Evolutionary conservation across 495 filamentous ascomycete genomes (phyloP).

Genomic region (Coniosporium apollinis): DNA sequence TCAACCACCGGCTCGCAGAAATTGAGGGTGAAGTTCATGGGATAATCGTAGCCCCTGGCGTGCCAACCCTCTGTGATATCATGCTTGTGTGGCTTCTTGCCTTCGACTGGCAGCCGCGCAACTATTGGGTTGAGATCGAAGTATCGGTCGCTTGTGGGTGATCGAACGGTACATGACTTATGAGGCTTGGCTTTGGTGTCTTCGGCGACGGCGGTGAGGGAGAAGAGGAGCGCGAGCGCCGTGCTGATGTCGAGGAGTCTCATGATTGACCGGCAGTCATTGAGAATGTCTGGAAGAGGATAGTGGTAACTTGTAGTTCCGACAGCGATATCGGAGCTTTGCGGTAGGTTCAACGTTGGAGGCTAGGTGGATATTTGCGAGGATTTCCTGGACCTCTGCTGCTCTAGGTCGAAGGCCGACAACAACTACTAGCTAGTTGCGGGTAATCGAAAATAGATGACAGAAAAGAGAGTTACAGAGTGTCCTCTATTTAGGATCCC

Average conservation of each 20-base stretch:
- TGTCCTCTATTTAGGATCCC: too few relatives aligned
- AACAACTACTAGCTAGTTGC: too few relatives aligned
- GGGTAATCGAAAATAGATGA: too few relatives aligned
- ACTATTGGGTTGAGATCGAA: conserved; percentile 70
- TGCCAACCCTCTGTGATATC: conserved; percentile 59
- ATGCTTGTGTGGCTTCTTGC: conserved; percentile 41
- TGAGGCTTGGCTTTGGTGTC: neutral
- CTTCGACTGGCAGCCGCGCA: conserved; percentile 37
- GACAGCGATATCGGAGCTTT: too few relatives aligned
- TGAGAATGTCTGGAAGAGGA: too few relatives aligned
- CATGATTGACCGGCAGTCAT: too few relatives aligned
- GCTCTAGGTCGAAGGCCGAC: too few relatives aligned
- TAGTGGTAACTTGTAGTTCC: too few relatives aligned
- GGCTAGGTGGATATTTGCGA: too few relatives aligned
- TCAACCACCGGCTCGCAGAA: conserved; percentile 82
- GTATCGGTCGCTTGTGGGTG: conserved; percentile 57
- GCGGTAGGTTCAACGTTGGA: too few relatives aligned
- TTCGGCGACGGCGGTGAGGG: neutral
- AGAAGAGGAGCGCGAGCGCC: neutral
- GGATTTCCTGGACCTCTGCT: too few relatives aligned
- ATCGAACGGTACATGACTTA: conserved; percentile 63
- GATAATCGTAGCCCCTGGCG: conserved; percentile 70
- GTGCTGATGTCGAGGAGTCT: neutral
- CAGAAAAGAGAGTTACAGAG: too few relatives aligned
- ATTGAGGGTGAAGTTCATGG: conserved; percentile 86